Evolutionary conservation across 2,329 filamentous ascomycete species (phyloP), one percentile per base, ranked within the genome.

Genomic region (Thermothelomyces thermophilus): DNA sequence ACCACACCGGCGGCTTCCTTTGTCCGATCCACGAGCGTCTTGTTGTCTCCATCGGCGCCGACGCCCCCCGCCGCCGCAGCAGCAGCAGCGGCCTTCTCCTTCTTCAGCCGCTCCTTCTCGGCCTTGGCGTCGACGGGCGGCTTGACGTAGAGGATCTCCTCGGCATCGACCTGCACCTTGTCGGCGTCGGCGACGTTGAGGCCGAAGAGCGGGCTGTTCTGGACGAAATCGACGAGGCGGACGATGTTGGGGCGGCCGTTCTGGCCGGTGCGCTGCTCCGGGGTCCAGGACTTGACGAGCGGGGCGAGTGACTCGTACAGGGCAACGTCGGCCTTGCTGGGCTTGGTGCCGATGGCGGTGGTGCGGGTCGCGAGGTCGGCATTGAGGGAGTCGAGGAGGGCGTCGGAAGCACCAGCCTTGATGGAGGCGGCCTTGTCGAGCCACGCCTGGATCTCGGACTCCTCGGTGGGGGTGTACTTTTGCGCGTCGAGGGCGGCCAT

Each of bases 41-140:
- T 72, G 50, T 73, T 70, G 34, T 70, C 52, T 8, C 70, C 78
- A 13, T 80, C 82, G 26, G 81, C 67, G 46, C 71, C 71, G 35
- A 70, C 52, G 8, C 70, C 70, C 9, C 63, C 66, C 5, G 67
- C 74, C 5, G 75, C 76, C 2, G 76, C 79, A 1, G 77, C 77
- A 1, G 78, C 78, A 13, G 81, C 82, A 26, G 81, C 82, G 24
- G 85, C 87, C 77, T 95, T 95, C 73, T 95, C 90, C 76, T 94
- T 95, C 84, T 95, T 96, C 70, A 91, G 80, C 41, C 86, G 83
- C 77, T 96, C 90, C 76, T 96, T 96, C 77, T 96, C 91, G 50
- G 90, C 90, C 77, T 94, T 95, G 62, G 86, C 82, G 59, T 95
- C 90, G 55, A 91, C 82, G 17, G 87, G 87, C 60, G 91, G 91